A percentile compares a stretch with the other conserved stretches of the same genome.
Conservation (phyloP, 352 stramenopile species). For the Poterioochromonas sp. region DNA sequence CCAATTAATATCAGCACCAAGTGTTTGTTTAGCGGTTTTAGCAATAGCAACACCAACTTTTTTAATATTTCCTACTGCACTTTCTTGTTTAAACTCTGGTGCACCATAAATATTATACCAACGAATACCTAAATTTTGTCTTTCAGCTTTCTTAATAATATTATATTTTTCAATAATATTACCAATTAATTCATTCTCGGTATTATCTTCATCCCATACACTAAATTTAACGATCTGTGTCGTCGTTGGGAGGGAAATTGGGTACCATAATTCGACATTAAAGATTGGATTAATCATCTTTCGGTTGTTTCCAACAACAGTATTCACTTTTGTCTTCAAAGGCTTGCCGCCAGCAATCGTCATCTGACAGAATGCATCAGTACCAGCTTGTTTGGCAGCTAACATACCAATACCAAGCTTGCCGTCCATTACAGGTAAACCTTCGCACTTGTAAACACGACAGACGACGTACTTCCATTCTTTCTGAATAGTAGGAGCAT, state of each 20-base stretch:
- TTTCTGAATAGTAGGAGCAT: conserved; percentile 22
- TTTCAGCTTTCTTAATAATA: not conserved
- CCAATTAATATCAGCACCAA: conserved; percentile 24
- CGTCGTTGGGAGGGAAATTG: conserved; percentile 13
- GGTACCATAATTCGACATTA: conserved; percentile 24
- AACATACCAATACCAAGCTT: not conserved
- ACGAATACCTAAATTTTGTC: not conserved
- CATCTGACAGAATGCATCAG: conserved; percentile 24
- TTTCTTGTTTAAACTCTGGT: conserved; percentile 27
- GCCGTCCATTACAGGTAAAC: conserved; percentile 30
- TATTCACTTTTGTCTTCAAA: not conserved
- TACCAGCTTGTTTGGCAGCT: not conserved
- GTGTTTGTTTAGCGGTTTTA: conserved; percentile 1
- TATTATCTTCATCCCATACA: conserved; percentile 16
- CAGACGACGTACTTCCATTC: conserved; percentile 32
- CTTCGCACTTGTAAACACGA: conserved; percentile 1
- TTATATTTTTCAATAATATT: conserved; percentile 12
- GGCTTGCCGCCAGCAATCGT: conserved; percentile 30
- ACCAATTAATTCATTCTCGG: conserved; percentile 21
- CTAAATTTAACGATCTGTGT: conserved; percentile 24
- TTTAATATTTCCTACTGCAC: conserved; percentile 13
- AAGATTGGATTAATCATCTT: conserved; percentile 23
- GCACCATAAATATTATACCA: conserved; percentile 37
- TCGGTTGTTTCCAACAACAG: not conserved
- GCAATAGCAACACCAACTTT: not conserved